A percentile compares a stretch with the other conserved stretches of the same genome.
phyloP scores from a whole-genome alignment of 2,329 filamentous ascomycete genomes.

The Alternaria incomplexa region DNA sequence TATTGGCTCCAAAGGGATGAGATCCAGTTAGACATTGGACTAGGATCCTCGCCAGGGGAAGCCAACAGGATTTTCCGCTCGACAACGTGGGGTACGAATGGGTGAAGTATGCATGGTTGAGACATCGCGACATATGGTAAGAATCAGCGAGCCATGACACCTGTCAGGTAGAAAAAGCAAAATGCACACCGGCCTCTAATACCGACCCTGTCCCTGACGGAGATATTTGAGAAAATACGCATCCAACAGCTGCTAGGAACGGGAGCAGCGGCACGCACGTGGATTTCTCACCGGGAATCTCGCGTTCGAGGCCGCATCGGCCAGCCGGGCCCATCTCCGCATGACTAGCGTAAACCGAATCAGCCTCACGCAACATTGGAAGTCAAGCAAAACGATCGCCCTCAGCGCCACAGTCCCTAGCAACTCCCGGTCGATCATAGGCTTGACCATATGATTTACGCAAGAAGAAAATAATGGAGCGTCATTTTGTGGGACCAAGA shows the following conservation, averaged over 20 bases:
- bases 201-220: not conserved
- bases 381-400: not conserved
- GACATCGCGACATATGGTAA: not conserved
- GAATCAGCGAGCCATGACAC: not conserved
- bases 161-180: not conserved
- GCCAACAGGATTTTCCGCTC: not conserved
- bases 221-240: not conserved
- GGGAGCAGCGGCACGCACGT: conserved; percentile 1
- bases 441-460: not conserved
- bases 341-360: conserved; percentile 1
- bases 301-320: not conserved
- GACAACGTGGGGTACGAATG: not conserved
- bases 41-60: not conserved
- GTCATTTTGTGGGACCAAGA: not conserved
- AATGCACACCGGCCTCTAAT: not conserved
- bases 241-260: not conserved
- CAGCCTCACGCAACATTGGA: not conserved
- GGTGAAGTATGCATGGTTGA: not conserved
- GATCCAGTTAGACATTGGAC: not conserved
- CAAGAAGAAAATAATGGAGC: not conserved
- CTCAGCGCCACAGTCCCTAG: not conserved
- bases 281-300: not conserved
- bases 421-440: not conserved
- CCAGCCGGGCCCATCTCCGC: not conserved
- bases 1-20: not conserved